Evolutionary conservation across 306 rosid genomes (phyloP).

Genomic region (Gastrolobium villosum): DNA sequence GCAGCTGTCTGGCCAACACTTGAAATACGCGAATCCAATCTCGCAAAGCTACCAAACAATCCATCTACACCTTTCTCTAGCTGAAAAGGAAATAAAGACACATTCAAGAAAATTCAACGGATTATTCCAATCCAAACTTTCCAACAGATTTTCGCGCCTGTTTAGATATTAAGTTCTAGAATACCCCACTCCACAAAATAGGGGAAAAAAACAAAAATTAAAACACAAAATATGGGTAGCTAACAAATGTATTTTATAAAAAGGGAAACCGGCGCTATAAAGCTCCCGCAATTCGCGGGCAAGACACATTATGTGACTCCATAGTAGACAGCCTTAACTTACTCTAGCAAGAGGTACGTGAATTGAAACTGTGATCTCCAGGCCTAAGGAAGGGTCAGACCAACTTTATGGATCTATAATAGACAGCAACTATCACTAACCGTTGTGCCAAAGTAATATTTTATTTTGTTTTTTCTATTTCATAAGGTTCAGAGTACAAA

Average conservation of each 20-base stretch:
- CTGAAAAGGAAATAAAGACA: conserved; percentile 58
- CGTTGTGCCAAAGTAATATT: no score
- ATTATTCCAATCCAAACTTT: conserved; percentile 33
- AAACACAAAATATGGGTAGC: no score
- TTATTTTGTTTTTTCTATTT: background rate
- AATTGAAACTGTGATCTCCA: no score
- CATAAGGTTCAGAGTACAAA: conserved; percentile 19
- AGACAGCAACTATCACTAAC: no score
- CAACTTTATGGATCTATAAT: no score
- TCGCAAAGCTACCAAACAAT: conserved; percentile 94
- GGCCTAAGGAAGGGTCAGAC: no score
- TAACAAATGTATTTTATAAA: no score
- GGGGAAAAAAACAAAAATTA: background rate
- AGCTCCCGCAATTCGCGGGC: no score
- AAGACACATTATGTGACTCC: no score
- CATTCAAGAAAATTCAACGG: conserved; percentile 25
- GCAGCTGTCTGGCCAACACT: conserved; percentile 99
- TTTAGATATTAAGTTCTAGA: conserved; percentile 26
- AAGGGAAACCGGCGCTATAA: no score
- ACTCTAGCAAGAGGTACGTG: no score
- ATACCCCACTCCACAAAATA: background rate
- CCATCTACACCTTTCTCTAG: conserved; percentile 99
- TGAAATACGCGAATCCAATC: conserved; percentile 98
- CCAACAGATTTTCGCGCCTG: background rate
- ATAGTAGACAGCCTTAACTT: no score